phyloP scores from a whole-genome alignment of 331 rosid genomes.

The Phaseolus coccineus region DNA sequence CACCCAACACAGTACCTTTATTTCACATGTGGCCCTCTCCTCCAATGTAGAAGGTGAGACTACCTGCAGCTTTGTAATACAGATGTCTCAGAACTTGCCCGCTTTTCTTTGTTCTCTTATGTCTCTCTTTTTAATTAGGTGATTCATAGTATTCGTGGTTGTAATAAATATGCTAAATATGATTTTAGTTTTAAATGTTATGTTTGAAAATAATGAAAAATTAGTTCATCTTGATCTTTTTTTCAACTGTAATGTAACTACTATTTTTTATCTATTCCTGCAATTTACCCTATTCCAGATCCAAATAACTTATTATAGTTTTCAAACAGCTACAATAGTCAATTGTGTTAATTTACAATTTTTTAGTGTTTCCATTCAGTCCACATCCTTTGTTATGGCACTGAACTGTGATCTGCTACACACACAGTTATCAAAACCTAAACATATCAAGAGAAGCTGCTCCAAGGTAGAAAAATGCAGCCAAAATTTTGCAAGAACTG shows the following conservation, averaged over 20 bases:
- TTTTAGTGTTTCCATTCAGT: neutral
- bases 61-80: conserved; percentile 10
- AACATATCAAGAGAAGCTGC: conserved; percentile 7
- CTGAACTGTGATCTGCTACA: conserved; percentile 3
- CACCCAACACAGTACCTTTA: neutral
- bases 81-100: neutral
- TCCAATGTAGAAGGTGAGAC: conserved; percentile 15
- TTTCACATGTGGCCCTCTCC: conserved; percentile 18
- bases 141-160: neutral
- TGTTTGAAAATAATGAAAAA: neutral
- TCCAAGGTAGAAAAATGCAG: conserved; percentile 20
- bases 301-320: conserved; percentile 3
- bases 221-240: neutral
- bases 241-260: neutral
- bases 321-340: neutral
- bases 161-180: conserved; percentile 16
- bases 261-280: neutral
- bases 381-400: neutral
- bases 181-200: conserved; percentile 16
- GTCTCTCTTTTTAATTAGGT: conserved; percentile 9
- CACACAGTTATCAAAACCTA: conserved; percentile 6
- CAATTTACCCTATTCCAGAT: conserved; percentile 12
- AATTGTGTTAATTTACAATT: neutral
- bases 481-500: neutral
- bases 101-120: neutral